A percentile compares a stretch with the other conserved stretches of the same genome.
These are phyloP conservation scores for Verbascum thapsus DNA, from an alignment of 257 asterid species.

Conservation along the genomic window DNA sequence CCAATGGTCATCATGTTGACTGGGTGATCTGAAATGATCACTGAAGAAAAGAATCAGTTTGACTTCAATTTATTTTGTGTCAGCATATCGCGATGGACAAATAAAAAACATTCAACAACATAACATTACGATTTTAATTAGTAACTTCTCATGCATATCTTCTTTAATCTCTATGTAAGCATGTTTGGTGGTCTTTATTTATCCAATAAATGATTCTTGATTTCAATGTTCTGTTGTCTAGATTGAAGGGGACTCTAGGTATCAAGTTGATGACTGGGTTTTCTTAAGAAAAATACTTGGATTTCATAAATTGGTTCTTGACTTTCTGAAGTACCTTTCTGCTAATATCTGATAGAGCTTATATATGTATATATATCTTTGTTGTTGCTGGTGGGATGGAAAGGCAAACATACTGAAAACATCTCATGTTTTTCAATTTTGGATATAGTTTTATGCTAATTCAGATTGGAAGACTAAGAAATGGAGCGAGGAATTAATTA, in stretches of 20 bases:
- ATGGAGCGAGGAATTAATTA: not conserved
- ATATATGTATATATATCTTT: no score
- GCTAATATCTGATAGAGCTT: no score
- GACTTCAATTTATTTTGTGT: conserved; percentile 17
- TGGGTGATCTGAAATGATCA: conserved; percentile 6
- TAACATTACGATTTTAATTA: conserved; percentile 8
- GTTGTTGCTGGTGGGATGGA: no score
- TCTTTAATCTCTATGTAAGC: conserved; percentile 1
- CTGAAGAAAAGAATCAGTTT: no score
- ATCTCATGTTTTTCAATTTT: not conserved
- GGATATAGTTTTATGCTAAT: not conserved
- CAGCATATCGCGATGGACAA: conserved; percentile 13
- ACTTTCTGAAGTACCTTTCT: no score
- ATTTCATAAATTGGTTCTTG: no score
- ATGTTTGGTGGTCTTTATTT: conserved; percentile 18
- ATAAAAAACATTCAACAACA: not conserved
- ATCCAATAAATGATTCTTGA: no score
- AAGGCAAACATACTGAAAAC: no score
- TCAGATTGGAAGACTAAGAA: not conserved
- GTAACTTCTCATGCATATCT: conserved; percentile 15
- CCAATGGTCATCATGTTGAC: conserved; percentile 22
- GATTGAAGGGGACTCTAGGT: no score
- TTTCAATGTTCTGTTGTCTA: no score
- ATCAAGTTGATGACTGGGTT: no score
- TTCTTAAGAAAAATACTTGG: no score